These are phyloP conservation scores for Pestalotiopsis sp. DNA, from an alignment of 2,329 filamentous ascomycete genomes.

Conservation along the genomic window DNA sequence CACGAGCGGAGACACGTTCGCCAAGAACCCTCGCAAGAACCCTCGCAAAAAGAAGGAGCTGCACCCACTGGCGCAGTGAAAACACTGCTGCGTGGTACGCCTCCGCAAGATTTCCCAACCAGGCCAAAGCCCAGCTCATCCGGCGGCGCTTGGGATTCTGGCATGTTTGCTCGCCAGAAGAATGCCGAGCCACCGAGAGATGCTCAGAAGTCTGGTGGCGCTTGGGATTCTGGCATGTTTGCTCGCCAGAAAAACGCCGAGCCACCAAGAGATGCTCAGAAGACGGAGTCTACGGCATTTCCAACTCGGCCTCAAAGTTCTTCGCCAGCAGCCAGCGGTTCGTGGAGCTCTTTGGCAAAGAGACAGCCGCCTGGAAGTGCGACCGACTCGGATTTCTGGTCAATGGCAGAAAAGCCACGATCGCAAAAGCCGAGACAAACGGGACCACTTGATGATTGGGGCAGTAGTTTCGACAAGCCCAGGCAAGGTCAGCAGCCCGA, in stretches of 20 bases:
- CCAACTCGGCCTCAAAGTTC: neutral
- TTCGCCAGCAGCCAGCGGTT: neutral
- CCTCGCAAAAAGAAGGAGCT: neutral
- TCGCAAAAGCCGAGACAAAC: neutral
- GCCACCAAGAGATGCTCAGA: neutral
- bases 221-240: neutral
- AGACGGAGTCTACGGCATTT: neutral
- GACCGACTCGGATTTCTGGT: conserved; percentile 23
- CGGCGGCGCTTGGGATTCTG: neutral
- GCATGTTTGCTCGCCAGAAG: neutral
- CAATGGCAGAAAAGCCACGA: neutral
- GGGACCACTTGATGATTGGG: conserved; percentile 17
- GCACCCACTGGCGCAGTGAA: neutral
- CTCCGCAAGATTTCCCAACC: neutral
- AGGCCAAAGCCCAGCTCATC: neutral
- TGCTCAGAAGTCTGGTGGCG: neutral
- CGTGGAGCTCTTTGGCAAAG: conserved; percentile 22
- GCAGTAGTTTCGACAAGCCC: conserved; percentile 17
- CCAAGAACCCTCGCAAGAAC: neutral
- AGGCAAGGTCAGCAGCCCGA: neutral
- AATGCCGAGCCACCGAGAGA: neutral
- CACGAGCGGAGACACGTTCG: neutral
- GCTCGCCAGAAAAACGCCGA: neutral
- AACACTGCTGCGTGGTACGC: neutral
- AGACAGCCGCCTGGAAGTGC: conserved; percentile 17